Conservation (phyloP, 108 stramenopile species). For the Conticribra weissflogii region DNA sequence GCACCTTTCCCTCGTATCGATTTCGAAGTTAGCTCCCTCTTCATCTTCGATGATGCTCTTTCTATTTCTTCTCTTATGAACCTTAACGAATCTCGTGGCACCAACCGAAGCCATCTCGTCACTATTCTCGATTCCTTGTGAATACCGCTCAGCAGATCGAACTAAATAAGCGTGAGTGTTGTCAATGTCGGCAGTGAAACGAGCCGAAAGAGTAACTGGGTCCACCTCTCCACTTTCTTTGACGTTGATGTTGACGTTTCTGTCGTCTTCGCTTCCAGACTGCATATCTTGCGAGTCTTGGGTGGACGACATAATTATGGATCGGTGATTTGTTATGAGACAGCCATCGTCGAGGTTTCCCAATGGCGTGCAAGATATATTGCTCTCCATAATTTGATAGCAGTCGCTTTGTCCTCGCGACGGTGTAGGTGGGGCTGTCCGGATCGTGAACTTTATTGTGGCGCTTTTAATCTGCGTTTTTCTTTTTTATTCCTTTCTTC, state of each 20-base stretch:
- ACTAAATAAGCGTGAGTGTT: not conserved
- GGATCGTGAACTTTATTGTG: too few species aligned
- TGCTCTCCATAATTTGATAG: not conserved
- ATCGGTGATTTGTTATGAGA: not conserved
- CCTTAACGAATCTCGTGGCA: not conserved
- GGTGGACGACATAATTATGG: not conserved
- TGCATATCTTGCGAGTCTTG: not conserved
- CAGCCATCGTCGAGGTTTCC: not conserved
- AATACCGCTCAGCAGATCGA: not conserved
- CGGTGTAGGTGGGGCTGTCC: too few species aligned
- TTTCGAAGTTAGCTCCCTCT: too few species aligned
- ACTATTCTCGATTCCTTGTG: not conserved
- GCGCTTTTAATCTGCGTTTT: too few species aligned
- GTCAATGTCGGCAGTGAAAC: not conserved
- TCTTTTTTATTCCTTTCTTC: too few species aligned
- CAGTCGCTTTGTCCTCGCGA: too few species aligned
- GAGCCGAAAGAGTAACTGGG: not conserved
- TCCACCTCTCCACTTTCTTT: too few species aligned
- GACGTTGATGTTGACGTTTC: too few species aligned
- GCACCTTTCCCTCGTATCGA: too few species aligned
- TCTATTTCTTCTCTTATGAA: not conserved
- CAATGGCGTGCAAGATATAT: not conserved
- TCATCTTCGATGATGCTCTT: conserved; percentile 10
- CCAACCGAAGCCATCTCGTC: not conserved
- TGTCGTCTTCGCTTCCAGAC: not conserved